Base-by-base conservation (phyloP, 768 basidiomycete genomes). In the Podaxis sp. region DNA sequence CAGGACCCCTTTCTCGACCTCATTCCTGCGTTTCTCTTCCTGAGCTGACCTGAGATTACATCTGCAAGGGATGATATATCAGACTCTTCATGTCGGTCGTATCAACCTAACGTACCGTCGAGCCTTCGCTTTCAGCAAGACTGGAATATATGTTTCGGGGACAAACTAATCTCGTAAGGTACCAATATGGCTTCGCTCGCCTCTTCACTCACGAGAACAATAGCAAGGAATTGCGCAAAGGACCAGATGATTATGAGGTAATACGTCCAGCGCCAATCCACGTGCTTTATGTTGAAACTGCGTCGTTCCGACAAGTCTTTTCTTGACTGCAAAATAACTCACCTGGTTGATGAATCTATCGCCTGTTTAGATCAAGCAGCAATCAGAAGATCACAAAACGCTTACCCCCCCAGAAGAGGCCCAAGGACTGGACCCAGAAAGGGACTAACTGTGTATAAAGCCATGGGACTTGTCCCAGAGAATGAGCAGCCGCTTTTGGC, bases 241-340 rank as follows among this genome's bases (percentile, higher is more conserved):
- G 81, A 77, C 93, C 91, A 94, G 21, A 89, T 89, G 1, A 87
- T 62, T 59, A 88, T 69, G 14, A 89, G 72, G 59, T 86, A 84
- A 72, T 87, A 94, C 0, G 90, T 90, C 91, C 91, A 93, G 61
- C 88, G 73, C 89, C 89, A 90, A 50, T 79, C 66, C 1, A 79
- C 62, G 64, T 86, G 75, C 82, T 89, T 25, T 52, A 64, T 56
- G 18, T 25, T 9, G 37, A 5, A 44, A n/a, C 7, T 4, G 53
- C 32, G 40, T n/a, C 50, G 54, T 44, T 11, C 25, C 13, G 32
- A 21, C n/a, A 27, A 27, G 16, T 28, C 16, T 28, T 10, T 21
- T 13, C 21, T 37, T 13, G 47, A 21, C 18, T 48, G 25, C 23
- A 25, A 27, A 25, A 21, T 9, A n/a, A 59, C 75, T 56, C 48